These are phyloP conservation scores for Flaveria ramosissima DNA, from an alignment of 129 eudicot species.

Conservation along the genomic window DNA sequence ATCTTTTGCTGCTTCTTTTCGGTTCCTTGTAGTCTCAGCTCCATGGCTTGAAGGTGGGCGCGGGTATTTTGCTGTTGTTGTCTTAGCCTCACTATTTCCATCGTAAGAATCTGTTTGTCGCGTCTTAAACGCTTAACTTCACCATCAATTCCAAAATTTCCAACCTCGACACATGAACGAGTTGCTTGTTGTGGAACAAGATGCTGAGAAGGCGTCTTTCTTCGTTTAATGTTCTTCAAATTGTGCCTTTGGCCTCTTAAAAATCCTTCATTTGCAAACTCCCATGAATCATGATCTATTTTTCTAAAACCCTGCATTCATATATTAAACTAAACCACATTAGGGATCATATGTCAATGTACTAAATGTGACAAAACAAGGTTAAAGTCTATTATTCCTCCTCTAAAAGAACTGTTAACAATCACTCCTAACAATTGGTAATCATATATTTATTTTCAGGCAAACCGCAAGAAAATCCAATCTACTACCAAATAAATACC, in stretches of 20 bases:
- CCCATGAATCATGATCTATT: slow-evolving; percentile 92
- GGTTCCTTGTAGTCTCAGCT: slow-evolving; percentile 70
- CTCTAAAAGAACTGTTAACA: not conserved
- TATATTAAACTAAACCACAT: slow-evolving; percentile 23
- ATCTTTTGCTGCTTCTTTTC: slow-evolving; percentile 87
- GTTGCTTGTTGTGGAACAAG: slow-evolving; percentile 41
- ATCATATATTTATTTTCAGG: not conserved
- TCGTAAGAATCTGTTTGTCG: slow-evolving; percentile 66
- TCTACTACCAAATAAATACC: not conserved
- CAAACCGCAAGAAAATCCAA: not conserved
- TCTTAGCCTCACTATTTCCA: slow-evolving; percentile 74
- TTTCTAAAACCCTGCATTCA: slow-evolving; percentile 91
- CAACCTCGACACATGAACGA: slow-evolving; percentile 59
- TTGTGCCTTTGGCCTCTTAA: slow-evolving; percentile 70
- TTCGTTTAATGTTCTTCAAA: slow-evolving; percentile 66
- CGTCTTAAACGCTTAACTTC: slow-evolving; percentile 71
- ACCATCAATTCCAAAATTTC: slow-evolving; percentile 52
- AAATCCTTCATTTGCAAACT: slow-evolving; percentile 87
- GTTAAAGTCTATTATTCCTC: not conserved
- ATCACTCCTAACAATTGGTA: not conserved
- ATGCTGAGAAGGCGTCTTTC: slow-evolving; percentile 55
- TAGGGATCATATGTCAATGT: slow-evolving; percentile 10
- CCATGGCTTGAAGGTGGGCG: slow-evolving; percentile 72
- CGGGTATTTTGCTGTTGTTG: slow-evolving; percentile 72
- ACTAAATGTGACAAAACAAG: slow-evolving; percentile 6